These are phyloP conservation scores for Biscutella laevigata DNA, from an alignment of 441 rosid genomes.

Conservation along the genomic window DNA sequence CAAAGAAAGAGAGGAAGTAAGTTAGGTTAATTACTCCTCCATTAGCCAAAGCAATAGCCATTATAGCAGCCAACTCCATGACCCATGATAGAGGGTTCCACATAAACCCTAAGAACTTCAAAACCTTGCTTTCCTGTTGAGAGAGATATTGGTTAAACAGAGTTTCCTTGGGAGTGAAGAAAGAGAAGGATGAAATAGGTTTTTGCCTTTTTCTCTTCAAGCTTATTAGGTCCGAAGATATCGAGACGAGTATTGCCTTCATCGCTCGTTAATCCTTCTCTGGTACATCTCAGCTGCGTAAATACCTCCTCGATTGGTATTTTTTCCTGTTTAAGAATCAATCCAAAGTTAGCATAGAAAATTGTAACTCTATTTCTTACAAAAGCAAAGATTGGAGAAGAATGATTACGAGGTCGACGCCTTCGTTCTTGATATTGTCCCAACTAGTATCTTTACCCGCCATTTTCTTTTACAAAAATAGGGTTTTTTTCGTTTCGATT, in stretches of 20 bases:
- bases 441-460: conserved; percentile 40
- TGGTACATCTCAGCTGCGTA: conserved; percentile 41
- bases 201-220: conserved; percentile 47
- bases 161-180: conserved; percentile 8
- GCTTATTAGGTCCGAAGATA: conserved; percentile 55
- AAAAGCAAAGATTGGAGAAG: background rate
- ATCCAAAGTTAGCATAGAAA: background rate
- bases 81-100: conserved; percentile 71
- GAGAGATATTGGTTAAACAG: background rate
- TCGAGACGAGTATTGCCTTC: conserved; percentile 44
- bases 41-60: conserved; percentile 56
- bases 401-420: conserved; percentile 44
- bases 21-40: conserved; percentile 40
- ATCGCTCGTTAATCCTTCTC: conserved; percentile 38
- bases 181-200: background rate
- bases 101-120: conserved; percentile 52
- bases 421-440: conserved; percentile 61
- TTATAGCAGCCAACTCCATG: conserved; percentile 53
- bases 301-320: conserved; percentile 51
- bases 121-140: conserved; percentile 69
- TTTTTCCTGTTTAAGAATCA: conserved; percentile 31
- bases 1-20: background rate
- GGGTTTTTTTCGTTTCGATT: background rate
- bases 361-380: too few species aligned
- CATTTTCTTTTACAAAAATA: conserved; percentile 25